Conservation (phyloP, 345 rosid species). For the Trapa incisa region DNA sequence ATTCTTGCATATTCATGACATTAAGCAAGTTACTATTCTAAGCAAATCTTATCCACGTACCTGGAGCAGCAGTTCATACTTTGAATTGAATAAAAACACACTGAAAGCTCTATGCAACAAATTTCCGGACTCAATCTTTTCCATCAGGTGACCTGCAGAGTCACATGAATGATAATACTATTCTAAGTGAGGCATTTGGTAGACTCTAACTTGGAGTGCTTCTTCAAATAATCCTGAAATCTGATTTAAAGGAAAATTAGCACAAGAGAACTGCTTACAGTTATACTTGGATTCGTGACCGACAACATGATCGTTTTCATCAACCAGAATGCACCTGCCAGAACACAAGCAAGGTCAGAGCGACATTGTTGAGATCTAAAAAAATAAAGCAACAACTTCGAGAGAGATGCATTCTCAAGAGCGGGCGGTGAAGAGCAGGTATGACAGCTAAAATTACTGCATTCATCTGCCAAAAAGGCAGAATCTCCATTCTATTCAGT, state of each 20-base stretch:
- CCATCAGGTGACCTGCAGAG: slow-evolving; percentile 88
- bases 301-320: slow-evolving; percentile 61
- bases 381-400: too few relatives aligned
- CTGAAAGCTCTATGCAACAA: slow-evolving; percentile 95
- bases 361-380: too few relatives aligned
- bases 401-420: too few relatives aligned
- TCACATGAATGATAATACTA: background rate
- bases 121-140: slow-evolving; percentile 66
- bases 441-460: too few relatives aligned
- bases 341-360: too few relatives aligned
- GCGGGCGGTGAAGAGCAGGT: too few relatives aligned
- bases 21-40: too few relatives aligned
- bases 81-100: slow-evolving; percentile 85
- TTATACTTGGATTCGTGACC: slow-evolving; percentile 84
- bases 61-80: slow-evolving; percentile 95
- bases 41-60: slow-evolving; percentile 18
- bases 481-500: too few relatives aligned
- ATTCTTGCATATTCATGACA: too few relatives aligned
- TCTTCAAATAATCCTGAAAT: too few relatives aligned
- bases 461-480: too few relatives aligned
- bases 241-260: too few relatives aligned
- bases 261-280: slow-evolving; percentile 33
- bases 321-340: slow-evolving; percentile 86
- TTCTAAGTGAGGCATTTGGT: background rate
- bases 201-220: background rate